Evolutionary conservation across 2,329 filamentous ascomycete genomes (phyloP).

Genomic region (Alternaria gaisen): DNA sequence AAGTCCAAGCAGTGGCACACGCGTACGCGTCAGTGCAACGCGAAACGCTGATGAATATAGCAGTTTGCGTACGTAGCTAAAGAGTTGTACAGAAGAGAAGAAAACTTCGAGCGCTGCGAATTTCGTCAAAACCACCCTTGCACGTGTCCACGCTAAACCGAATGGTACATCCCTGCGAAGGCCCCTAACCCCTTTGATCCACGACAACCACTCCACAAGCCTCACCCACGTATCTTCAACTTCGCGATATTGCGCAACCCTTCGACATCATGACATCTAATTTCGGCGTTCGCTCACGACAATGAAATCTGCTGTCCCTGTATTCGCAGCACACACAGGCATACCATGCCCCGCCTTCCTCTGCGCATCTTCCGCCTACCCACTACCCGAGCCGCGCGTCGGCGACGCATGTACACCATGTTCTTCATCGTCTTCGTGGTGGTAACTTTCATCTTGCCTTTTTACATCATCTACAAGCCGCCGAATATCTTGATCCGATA

Average conservation of each 20-base stretch:
- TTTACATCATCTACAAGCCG: slow-evolving; percentile 82
- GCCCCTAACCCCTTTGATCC: slow-evolving; percentile 19
- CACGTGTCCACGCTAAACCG: slow-evolving; percentile 25
- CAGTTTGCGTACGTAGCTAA: background rate
- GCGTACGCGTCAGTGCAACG: background rate
- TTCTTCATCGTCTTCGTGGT: slow-evolving; percentile 39
- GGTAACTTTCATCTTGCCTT: slow-evolving; percentile 44
- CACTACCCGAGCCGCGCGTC: slow-evolving; percentile 48
- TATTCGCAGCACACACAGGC: background rate
- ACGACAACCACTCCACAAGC: slow-evolving; percentile 2
- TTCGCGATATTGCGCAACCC: background rate
- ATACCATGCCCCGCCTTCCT: slow-evolving; percentile 38
- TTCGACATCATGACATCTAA: background rate
- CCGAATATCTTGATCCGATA: slow-evolving; percentile 74
- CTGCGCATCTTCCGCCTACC: slow-evolving; percentile 49
- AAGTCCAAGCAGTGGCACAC: background rate
- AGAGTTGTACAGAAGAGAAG: slow-evolving; percentile 1
- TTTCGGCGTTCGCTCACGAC: background rate
- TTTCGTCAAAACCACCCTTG: slow-evolving; percentile 13
- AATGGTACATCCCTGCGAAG: slow-evolving; percentile 8
- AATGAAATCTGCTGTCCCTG: background rate
- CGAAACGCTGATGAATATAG: background rate
- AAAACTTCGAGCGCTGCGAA: slow-evolving; percentile 8
- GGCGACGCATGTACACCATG: slow-evolving; percentile 51
- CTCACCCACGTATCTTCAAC: background rate